phyloP scores from a whole-genome alignment of 345 rosid genomes.

The Melaleuca alternifolia region DNA sequence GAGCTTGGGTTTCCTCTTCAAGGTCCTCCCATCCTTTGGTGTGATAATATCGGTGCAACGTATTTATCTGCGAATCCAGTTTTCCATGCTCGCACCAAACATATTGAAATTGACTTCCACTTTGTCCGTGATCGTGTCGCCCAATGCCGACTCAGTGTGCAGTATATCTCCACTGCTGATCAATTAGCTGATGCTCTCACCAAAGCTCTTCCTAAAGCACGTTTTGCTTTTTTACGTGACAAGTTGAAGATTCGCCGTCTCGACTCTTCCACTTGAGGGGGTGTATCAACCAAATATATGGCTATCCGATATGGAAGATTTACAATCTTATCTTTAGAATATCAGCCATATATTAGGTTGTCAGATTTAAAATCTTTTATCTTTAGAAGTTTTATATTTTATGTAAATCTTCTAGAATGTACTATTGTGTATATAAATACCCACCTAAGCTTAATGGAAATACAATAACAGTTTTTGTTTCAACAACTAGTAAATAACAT shows the following conservation, averaged over 20 bases:
- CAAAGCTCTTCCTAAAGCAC: background rate
- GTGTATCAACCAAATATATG: background rate
- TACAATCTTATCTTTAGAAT: no score
- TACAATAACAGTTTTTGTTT: background rate
- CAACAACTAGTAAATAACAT: background rate
- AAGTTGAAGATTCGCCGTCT: background rate
- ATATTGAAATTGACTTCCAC: background rate
- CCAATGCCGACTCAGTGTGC: background rate
- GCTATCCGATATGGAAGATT: no score
- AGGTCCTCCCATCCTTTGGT: background rate
- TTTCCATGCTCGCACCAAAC: no score
- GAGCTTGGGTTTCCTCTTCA: background rate
- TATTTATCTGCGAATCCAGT: no score
- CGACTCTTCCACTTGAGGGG: background rate
- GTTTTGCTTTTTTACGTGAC: background rate
- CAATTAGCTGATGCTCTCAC: background rate
- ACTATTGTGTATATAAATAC: no score
- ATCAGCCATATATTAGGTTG: no score
- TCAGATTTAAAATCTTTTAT: no score
- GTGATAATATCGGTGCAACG: no score
- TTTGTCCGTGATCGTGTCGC: background rate
- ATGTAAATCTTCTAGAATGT: no score
- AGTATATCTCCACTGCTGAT: background rate
- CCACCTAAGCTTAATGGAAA: no score
- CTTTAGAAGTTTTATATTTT: no score